Conservation (phyloP, 108 stramenopile genomes). For the Nitzschia palea region DNA sequence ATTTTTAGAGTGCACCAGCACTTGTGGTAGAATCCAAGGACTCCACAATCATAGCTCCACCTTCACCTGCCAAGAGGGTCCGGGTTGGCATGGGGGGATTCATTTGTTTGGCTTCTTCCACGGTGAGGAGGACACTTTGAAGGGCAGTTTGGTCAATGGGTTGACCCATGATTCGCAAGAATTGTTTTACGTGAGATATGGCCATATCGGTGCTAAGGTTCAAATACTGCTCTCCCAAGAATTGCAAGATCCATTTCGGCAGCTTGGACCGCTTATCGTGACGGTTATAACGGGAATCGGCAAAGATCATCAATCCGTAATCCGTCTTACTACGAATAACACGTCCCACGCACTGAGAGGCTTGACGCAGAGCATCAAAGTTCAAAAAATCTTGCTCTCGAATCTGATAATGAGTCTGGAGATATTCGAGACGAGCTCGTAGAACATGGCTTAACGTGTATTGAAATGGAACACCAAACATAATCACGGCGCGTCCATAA, state of each 20-base stretch:
- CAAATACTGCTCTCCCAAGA: slow-evolving; percentile 85
- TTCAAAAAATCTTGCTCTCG: slow-evolving; percentile 96
- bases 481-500: slow-evolving; percentile 96
- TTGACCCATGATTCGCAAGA: slow-evolving; percentile 95
- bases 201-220: slow-evolving; percentile 94
- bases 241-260: slow-evolving; percentile 97
- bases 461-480: slow-evolving; percentile 99
- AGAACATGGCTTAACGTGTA: slow-evolving; percentile 96
- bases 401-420: slow-evolving; percentile 92
- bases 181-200: slow-evolving; percentile 70
- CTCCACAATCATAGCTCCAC: slow-evolving; percentile 50
- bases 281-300: slow-evolving; percentile 92
- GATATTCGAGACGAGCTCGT: slow-evolving; percentile 92
- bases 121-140: slow-evolving; percentile 79
- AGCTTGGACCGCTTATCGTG: slow-evolving; percentile 95
- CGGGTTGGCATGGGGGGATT: slow-evolving; percentile 32
- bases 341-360: slow-evolving; percentile 93
- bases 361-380: slow-evolving; percentile 95
- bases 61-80: slow-evolving; percentile 32
- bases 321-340: slow-evolving; percentile 96
- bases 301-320: slow-evolving; percentile 96
- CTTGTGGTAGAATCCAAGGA: neutral
- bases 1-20: too few species aligned
- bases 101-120: slow-evolving; percentile 78
- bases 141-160: slow-evolving; percentile 89